Evolutionary conservation across 2,329 filamentous ascomycete genomes (phyloP), one percentile per base, ranked within the genome.

Genomic region (Penicillium expansum): DNA sequence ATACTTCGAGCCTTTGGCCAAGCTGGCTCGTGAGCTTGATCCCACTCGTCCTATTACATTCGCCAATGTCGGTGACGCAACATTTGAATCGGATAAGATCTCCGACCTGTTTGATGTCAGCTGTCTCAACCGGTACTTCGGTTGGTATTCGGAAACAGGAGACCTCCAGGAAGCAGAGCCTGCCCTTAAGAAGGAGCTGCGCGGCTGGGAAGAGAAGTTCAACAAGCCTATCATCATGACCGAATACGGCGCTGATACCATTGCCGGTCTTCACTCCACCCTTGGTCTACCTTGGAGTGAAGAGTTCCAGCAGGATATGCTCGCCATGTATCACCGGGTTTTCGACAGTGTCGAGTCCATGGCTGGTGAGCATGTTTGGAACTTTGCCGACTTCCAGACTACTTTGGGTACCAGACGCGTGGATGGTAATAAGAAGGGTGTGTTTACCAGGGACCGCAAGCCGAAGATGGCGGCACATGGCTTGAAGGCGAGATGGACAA

Each of bases 101-200:
- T 57, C 63, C 0, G 68, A 69, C 37, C 32, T 71, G 0, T 68
- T 71, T 47, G 69, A 71, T 37, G 64, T 71, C 0, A 49, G 64
- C 10, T 70, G 65, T 27, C 55, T 71, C 32, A 71, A 70, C 30
- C 65, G 69, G 1, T 71, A 71, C 30, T 70, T 67, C 41, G 69
- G 69, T 1, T 69, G 67, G 67, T 70, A 70, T 27, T 39, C 53
- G 3, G 24, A 66, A 8, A 70, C 64, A 0, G 67, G 60, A 6
- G 62, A 66, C 38, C 58, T 68, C 14, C 62, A 39, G 6, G 51
- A 55, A 3, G 69, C 69, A 2, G 67, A 69, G 42, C 38, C 33
- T 0, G 62, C 33, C 2, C 61, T 72, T 1, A 60, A 63, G 27
- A 49, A 56, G 27, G 69, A 71, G 33, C 33, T 71, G 0, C 35